Base-by-base conservation (phyloP, 2,329 filamentous ascomycete genomes). In the Passalora sequoiae region DNA sequence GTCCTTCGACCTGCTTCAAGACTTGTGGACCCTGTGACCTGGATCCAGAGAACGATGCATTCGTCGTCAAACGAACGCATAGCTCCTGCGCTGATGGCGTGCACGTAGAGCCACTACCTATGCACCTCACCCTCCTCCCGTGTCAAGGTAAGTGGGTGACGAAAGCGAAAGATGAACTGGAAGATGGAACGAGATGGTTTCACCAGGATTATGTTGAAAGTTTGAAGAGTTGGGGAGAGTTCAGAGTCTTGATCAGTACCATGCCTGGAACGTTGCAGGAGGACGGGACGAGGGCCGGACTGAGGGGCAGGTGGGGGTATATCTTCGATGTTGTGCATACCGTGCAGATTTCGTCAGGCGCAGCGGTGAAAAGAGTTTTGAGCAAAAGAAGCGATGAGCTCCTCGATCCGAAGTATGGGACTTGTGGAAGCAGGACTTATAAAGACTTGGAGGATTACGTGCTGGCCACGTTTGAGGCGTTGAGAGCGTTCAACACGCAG, bases 251-350 rank as follows among this genome's bases (percentile, higher is more conserved):
- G 21, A 38, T 46, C 24, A 25, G 19, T 10, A 46, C 38, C 3
- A 8, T 46, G 13, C 31, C 43, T 24, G 37, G 28, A 13, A 27
- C 12, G 6, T 12, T 27, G 6, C 24, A 27, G 12, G 6, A 7
- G 6, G 12, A 27, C 24, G 24, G 12, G 6, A 12, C 24, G 6
- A 6, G 13, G 3, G 10, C 28, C 16, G 38, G 43, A n/a, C 24
- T 38, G 12, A 30, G 31, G 4, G 35, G 31, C 7, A 25, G 37
- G 6, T 38, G 20, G 5, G 38, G 38, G 8, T 27, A 40, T n/a
- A 36, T 46, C 30, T 37, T 41, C 19, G 43, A 46, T 16, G 38
- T 32, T 7, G 31, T 46, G 15, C 43, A 41, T 32, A 46, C 43
- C 4, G 32, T 20, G 30, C 43, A 39, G 5, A n/a, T 30, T 7